These are phyloP conservation scores for Artemisia annua DNA, from an alignment of 129 eudicot genomes.

Conservation along the genomic window DNA sequence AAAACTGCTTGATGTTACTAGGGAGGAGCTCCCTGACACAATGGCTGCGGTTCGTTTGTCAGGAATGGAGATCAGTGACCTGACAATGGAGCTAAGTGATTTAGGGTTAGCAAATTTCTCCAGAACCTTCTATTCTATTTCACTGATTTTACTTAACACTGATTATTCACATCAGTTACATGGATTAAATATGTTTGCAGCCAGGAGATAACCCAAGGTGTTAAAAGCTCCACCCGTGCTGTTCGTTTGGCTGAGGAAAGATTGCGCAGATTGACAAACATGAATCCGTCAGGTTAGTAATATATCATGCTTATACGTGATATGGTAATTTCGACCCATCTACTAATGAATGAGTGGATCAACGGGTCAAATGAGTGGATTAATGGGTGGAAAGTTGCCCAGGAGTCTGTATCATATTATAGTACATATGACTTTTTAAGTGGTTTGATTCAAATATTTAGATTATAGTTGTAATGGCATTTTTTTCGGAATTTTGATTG, in stretches of 20 bases:
- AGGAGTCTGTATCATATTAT: not conserved
- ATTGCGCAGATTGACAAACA: conserved; percentile 59
- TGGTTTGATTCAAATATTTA: not conserved
- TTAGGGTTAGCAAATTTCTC: conserved; percentile 61
- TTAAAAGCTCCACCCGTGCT: conserved; percentile 83
- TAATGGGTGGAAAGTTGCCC: not conserved
- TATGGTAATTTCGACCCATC: not conserved
- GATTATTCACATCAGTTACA: not conserved
- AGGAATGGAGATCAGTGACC: conserved; percentile 98
- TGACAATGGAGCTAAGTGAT: conserved; percentile 98
- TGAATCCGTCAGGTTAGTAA: conserved; percentile 58
- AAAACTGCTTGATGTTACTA: conserved; percentile 82
- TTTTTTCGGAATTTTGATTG: too few species aligned
- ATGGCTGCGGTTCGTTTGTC: conserved; percentile 96
- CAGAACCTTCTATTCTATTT: not conserved
- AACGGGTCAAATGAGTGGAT: not conserved
- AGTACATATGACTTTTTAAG: not conserved
- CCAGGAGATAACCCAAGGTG: conserved; percentile 88
- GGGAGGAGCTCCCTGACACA: conserved; percentile 92
- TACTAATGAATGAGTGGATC: not conserved
- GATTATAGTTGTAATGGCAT: not conserved
- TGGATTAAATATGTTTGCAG: conserved; percentile 35
- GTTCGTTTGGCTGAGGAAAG: conserved; percentile 87
- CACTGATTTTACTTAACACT: not conserved
- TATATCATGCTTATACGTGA: conserved; percentile 8